Evolutionary conservation across 169 alveolate species (phyloP), one percentile per base, ranked within the genome.

Genomic region (Theileria parva): DNA sequence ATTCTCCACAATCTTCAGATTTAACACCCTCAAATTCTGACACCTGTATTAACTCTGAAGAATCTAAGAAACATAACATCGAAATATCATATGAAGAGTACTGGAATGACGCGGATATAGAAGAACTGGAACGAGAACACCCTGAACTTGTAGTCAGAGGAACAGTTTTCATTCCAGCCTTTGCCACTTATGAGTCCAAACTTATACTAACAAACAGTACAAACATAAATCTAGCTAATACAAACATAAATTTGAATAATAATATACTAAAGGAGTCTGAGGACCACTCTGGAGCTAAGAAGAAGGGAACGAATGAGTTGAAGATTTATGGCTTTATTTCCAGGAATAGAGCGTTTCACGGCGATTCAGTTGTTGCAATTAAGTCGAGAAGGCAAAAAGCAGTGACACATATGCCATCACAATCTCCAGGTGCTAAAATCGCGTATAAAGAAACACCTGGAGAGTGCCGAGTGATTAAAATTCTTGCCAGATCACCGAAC

Each of bases 261-360:
- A 8, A 60, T 13, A 8, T 60, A 28, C 68, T 4, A 60, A 28
- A 60, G 44, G 44, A 60, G n/a, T 60, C 68, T 13, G 64, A 8
- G 7, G 71, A 21, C 0, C 44, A 66, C 2, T 66, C 19, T 12
- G 50, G 64, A 3, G 77, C 5, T 17, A 68, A 68, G 77, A 51
- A 37, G 63, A 19, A 27, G 60, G 63, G 32, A 13, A 23, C 21
- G 6, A 25, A 68, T 23, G 71, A 51, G 39, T 81, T 80, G 59
- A 70, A 67, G 60, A 83, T 91, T 11, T 87, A 83, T 50, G 95
- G 95, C 1, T 91, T 88, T 81, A 83, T 91, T 9, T 81, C 93
- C 66, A 74, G 95, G 57, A 91, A 91, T 39, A 72, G 95, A 19
- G 94, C 94, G 9, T 68, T 91, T 51, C 89, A 91, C 68, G 93